Percentiles rank a stretch among this genome's conserved stretches.
Conservation (phyloP, 75 land plant genomes). For the Selaginella moellendorffii region DNA sequence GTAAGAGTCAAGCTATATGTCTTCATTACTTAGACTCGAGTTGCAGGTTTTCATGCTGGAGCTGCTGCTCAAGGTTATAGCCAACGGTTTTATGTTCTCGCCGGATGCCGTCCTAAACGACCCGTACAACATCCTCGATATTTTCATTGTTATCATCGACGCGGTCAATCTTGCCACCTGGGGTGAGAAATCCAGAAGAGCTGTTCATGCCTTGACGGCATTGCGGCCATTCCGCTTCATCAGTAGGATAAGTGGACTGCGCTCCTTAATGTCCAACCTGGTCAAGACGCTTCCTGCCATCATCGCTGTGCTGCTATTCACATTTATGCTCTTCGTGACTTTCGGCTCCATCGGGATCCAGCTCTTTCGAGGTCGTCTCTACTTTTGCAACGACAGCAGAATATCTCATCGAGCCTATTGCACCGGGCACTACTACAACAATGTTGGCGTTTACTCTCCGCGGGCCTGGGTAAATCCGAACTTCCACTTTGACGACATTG, state of each 20-base stretch:
- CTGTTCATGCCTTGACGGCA: slow-evolving; percentile 14
- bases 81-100: too few species aligned
- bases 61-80: too few species aligned
- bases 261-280: slow-evolving; percentile 12
- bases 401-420: slow-evolving; percentile 17
- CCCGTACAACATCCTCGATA: slow-evolving; percentile 20
- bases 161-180: slow-evolving; percentile 2
- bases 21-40: too few species aligned
- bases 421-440: slow-evolving; percentile 19
- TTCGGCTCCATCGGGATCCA: slow-evolving; percentile 25
- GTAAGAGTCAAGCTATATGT: too few species aligned
- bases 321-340: slow-evolving; percentile 20
- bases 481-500: slow-evolving; percentile 26
- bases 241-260: slow-evolving; percentile 20
- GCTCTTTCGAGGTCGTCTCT: slow-evolving; percentile 11
- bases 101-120: slow-evolving; percentile 31
- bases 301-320: slow-evolving; percentile 17
- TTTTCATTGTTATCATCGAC: slow-evolving; percentile 20
- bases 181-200: neutral
- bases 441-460: slow-evolving; percentile 9
- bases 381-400: slow-evolving; percentile 9
- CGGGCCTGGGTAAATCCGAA: slow-evolving; percentile 20
- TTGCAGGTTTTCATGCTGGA: too few species aligned
- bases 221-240: slow-evolving; percentile 19
- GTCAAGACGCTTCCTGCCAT: slow-evolving; percentile 25